These are phyloP conservation scores for Scedosporium minutisporum DNA, from an alignment of 2,329 filamentous ascomycete species.

Conservation along the genomic window DNA sequence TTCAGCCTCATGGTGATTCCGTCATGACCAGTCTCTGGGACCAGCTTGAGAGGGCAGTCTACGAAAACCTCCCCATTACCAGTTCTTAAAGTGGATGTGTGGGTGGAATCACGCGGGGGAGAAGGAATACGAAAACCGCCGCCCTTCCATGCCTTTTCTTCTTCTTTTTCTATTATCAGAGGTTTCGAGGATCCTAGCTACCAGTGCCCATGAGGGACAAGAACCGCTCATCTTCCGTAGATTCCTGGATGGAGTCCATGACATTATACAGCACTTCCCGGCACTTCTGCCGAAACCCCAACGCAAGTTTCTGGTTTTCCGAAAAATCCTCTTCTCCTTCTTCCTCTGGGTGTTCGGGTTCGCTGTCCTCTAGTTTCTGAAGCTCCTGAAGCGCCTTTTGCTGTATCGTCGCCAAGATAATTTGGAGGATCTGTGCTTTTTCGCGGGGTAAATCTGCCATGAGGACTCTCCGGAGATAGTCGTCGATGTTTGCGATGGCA, in stretches of 20 bases:
- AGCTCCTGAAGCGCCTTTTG: constrained; percentile 33
- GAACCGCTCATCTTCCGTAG: background rate
- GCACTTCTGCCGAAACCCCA: constrained; percentile 39
- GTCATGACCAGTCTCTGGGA: constrained; percentile 12
- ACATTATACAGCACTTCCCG: constrained; percentile 36
- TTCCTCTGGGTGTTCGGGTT: constrained; percentile 29
- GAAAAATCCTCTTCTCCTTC: constrained; percentile 27
- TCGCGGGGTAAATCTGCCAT: constrained; percentile 15
- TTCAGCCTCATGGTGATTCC: constrained; percentile 27
- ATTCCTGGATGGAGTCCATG: constrained; percentile 25
- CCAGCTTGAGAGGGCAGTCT: background rate
- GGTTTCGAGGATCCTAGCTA: background rate
- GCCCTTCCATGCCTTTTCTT: too few relatives aligned
- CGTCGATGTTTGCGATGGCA: constrained; percentile 16
- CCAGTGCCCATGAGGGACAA: background rate
- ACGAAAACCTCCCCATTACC: background rate
- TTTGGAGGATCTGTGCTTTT: constrained; percentile 19
- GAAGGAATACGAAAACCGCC: background rate
- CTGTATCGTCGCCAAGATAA: constrained; percentile 30
- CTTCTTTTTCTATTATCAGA: too few relatives aligned
- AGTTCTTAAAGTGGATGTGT: background rate
- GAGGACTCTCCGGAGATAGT: constrained; percentile 12
- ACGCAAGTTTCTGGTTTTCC: constrained; percentile 35
- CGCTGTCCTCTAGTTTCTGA: constrained; percentile 35
- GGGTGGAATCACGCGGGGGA: background rate